These are phyloP conservation scores for Saturnispora quitensis DNA, from an alignment of 805 yeast species.

Conservation along the genomic window DNA sequence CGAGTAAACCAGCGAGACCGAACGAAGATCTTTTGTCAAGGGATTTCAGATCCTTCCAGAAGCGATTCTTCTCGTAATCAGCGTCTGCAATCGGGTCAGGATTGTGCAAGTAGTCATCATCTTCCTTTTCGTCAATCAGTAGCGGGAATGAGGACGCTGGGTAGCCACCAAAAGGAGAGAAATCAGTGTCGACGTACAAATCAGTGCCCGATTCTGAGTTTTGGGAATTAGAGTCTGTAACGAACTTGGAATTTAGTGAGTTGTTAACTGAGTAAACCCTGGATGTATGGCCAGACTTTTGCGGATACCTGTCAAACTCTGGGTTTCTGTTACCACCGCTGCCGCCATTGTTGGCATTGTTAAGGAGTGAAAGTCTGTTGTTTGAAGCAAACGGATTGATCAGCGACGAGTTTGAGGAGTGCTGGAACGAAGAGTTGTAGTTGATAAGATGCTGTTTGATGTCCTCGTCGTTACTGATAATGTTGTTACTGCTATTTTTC, in stretches of 20 bases:
- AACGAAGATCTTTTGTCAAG: slow-evolving; percentile 55
- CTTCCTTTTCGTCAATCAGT: slow-evolving; percentile 85
- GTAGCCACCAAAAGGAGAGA: slow-evolving; percentile 92
- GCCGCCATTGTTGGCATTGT: background rate
- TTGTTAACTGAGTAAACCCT: slow-evolving; percentile 49
- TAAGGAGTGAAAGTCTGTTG: slow-evolving; percentile 12
- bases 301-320: slow-evolving; percentile 62
- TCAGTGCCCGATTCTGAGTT: slow-evolving; percentile 16
- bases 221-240: slow-evolving; percentile 14
- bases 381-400: slow-evolving; percentile 26
- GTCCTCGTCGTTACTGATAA: slow-evolving; percentile 13
- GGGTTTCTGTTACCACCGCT: slow-evolving; percentile 25
- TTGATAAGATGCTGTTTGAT: slow-evolving; percentile 17
- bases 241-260: slow-evolving; percentile 29
- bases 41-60: slow-evolving; percentile 52
- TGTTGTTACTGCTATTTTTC: slow-evolving; percentile 12
- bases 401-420: slow-evolving; percentile 21
- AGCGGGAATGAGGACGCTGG: slow-evolving; percentile 91
- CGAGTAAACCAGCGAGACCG: slow-evolving; percentile 53
- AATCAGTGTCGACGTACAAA: slow-evolving; percentile 51
- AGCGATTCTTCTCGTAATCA: slow-evolving; percentile 63
- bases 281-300: slow-evolving; percentile 35
- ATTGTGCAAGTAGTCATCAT: slow-evolving; percentile 90
- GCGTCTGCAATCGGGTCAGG: slow-evolving; percentile 95
- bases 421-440: slow-evolving; percentile 19